Conservation (phyloP, 495 filamentous ascomycete species). For the Hypoxylon lienhwacheense region DNA sequence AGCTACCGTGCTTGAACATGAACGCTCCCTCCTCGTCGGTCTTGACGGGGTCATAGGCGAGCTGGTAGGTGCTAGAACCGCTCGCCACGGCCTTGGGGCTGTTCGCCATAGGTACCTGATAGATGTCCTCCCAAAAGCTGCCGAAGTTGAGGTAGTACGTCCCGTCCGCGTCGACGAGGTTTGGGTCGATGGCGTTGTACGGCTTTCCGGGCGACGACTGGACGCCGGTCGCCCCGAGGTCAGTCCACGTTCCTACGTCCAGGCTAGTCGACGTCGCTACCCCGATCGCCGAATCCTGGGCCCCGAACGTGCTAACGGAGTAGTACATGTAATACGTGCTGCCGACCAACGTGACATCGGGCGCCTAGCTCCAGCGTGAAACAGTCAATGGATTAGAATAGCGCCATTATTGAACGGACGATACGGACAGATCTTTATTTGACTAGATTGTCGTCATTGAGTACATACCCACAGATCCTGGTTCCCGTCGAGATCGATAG, state of each 20-base stretch:
- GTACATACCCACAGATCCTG: conserved; percentile 63
- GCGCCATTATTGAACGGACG: too few species aligned
- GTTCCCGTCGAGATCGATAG: conserved; percentile 57
- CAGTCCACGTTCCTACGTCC: conserved; percentile 62
- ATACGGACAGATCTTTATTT: too few species aligned
- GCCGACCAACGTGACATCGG: conserved; percentile 61
- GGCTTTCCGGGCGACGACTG: conserved; percentile 46
- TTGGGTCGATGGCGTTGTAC: conserved; percentile 74
- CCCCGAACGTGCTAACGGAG: conserved; percentile 65
- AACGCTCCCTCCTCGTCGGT: conserved; percentile 61
- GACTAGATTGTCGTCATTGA: too few species aligned
- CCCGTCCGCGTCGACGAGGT: conserved; percentile 53
- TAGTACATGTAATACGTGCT: conserved; percentile 73
- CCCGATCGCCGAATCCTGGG: conserved; percentile 64
- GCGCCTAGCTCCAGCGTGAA: conserved; percentile 52
- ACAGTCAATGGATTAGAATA: neutral
- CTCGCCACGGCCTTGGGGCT: conserved; percentile 34
- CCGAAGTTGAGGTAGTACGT: conserved; percentile 65
- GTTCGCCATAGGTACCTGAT: conserved; percentile 60
- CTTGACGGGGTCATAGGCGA: conserved; percentile 59
- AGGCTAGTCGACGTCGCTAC: conserved; percentile 66
- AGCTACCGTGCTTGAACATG: conserved; percentile 57
- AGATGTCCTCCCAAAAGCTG: conserved; percentile 69
- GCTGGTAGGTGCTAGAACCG: conserved; percentile 45
- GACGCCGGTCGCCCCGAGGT: conserved; percentile 57